Evolutionary conservation across 805 yeast species (phyloP).

Genomic region (Starmerella ratchasimensis): DNA sequence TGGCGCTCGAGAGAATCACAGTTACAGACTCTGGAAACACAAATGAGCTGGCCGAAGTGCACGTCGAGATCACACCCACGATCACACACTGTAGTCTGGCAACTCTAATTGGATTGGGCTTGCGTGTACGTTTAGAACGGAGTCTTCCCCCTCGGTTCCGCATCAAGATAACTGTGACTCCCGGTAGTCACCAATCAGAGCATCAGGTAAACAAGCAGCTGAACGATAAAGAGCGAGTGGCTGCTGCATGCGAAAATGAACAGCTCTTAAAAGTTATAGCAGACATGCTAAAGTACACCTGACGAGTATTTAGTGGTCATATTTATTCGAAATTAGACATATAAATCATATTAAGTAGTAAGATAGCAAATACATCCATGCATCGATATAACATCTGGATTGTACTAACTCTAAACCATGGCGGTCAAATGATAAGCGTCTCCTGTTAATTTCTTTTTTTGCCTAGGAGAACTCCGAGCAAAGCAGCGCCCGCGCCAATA

Average conservation of each 20-base stretch:
- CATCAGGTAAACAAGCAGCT: conserved; percentile 90
- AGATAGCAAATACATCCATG: too few species aligned
- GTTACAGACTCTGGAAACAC: conserved; percentile 46
- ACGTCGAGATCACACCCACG: conserved; percentile 85
- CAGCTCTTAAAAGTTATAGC: conserved; percentile 82
- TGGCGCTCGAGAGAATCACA: conserved; percentile 65
- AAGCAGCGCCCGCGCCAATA: conserved; percentile 59
- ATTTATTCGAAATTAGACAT: too few species aligned
- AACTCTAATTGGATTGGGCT: conserved; percentile 87
- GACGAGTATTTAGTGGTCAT: too few species aligned
- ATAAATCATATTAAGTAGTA: too few species aligned
- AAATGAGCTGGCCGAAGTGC: conserved; percentile 53
- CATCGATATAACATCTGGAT: too few species aligned
- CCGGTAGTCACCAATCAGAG: conserved; percentile 93
- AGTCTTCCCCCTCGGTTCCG: conserved; percentile 76
- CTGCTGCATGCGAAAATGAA: conserved; percentile 96
- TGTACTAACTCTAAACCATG: too few species aligned
- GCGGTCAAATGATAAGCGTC: too few species aligned
- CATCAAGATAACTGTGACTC: conserved; percentile 63
- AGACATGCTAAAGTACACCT: conserved; percentile 49
- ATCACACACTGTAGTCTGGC: conserved; percentile 96
- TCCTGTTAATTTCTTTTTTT: conserved; percentile 5
- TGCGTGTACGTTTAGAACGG: conserved; percentile 80
- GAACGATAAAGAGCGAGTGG: conserved; percentile 93
- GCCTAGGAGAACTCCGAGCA: conserved; percentile 27